Conservation (phyloP, 768 basidiomycete species). For the Podaxis pistillaris region DNA sequence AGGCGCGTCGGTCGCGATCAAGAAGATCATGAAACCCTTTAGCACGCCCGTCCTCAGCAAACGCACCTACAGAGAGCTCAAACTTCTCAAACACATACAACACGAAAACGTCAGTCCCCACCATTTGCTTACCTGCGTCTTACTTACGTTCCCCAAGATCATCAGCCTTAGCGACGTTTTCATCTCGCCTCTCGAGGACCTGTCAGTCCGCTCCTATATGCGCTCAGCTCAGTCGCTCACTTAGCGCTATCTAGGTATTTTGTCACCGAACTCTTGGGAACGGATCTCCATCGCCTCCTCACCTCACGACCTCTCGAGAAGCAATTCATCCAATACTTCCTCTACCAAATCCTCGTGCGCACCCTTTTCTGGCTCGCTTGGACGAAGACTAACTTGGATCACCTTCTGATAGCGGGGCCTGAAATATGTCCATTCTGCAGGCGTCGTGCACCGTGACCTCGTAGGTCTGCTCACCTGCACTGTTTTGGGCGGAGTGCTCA, state of each 20-base stretch:
- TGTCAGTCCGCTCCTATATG: conserved; percentile 50
- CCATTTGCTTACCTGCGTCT: neutral
- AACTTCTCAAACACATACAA: conserved; percentile 96
- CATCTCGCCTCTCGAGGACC: conserved; percentile 98
- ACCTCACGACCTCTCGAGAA: conserved; percentile 97
- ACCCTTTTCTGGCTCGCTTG: neutral
- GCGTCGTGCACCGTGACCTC: conserved; percentile 96
- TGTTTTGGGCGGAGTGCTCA: conserved; percentile 11
- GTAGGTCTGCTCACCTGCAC: conserved; percentile 39
- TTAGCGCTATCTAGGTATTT: conserved; percentile 70
- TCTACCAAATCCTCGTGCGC: conserved; percentile 95
- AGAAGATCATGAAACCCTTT: conserved; percentile 99
- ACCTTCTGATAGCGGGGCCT: conserved; percentile 71
- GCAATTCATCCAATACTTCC: conserved; percentile 99
- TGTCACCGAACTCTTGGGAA: conserved; percentile 96
- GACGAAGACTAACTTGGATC: conserved; percentile 5
- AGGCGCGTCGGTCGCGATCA: conserved; percentile 92
- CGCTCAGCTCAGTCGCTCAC: conserved; percentile 6
- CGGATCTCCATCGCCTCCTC: conserved; percentile 94
- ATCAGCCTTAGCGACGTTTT: conserved; percentile 99
- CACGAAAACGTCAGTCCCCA: conserved; percentile 83
- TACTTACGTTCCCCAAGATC: conserved; percentile 52
- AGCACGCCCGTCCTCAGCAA: conserved; percentile 98
- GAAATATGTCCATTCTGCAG: conserved; percentile 99
- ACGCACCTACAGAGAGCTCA: conserved; percentile 96